Evolutionary conservation across 306 rosid genomes (phyloP), one percentile per base, ranked within the genome.

Genomic region (Malus orientalis): DNA sequence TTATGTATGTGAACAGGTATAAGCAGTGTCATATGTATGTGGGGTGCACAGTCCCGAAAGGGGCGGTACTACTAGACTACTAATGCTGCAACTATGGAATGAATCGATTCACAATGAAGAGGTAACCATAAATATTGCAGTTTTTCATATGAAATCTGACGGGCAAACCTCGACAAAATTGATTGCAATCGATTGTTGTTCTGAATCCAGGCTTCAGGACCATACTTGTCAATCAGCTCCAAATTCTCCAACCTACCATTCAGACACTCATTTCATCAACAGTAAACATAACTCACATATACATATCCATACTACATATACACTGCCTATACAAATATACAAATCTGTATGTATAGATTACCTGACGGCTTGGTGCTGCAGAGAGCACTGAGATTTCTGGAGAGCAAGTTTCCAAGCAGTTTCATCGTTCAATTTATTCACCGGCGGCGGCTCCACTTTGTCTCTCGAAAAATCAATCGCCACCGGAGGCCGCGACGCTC

Each of bases 401-500:
- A 95, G 91, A 49, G 96, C 79, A 40, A 82, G 88, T 68, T 86
- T 92, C 97, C 98, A 95, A 65, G 98, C 96, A 67, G 91, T 76
- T 84, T 95, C 98, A 62, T 95, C 98, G 4, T 82, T 92, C 81
- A 89, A 83, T 80, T 86, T 86, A 79, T 83, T 87, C 27, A 73
- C 25, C 0, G 89, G 79, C 7, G 97, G 97, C 8, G 71, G 65
- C 83, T 95, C 96, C 33, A 85, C 80, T 65, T 85, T 96, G 60
- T 90, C 93, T 8, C 96, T 82, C 0, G 86, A 88, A 51, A 92
- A 81, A 64, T 95, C 98, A 38, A 95, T 88, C 14, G 88, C 69
- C 81, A 82, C 85, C 0, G 97, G 98, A 75, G 98, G 95, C 86
- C 88, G 90, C 29, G 92, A 96, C 65, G 97, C 90, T 83, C 93